Evolutionary conservation across 2,329 filamentous ascomycete species (phyloP), one percentile per base, ranked within the genome.

Genomic region (Pseudocercospora musae): DNA sequence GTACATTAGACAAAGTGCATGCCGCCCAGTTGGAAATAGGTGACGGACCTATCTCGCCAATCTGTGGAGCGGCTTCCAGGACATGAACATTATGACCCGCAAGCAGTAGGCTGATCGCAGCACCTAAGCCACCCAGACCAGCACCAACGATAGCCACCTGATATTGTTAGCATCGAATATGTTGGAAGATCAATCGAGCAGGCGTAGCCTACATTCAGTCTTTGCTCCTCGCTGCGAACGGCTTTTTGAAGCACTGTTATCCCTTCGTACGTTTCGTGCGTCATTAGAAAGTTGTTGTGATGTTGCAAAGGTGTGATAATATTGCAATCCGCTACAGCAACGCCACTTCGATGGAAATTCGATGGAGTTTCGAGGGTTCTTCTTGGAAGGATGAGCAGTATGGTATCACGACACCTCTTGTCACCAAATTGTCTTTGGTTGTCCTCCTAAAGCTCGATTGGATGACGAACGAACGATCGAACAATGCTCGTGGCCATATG

Each of bases 101-200:
- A 8, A 82, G 74, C 1, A 78, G 73, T 44, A 80, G 76, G 3
- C 77, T 72, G 61, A 84, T 82, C n/a, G 79, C 79, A 21, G 81
- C 79, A 10, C 77, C 81, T 8, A 86, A 75, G 4, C 84, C 84
- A 23, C 82, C 82, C 20, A 86, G 76, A 5, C 84, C 84, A 9
- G 82, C 84, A n/a, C 84, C 84, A 20, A 84, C 78, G 25, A 86
- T 74, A 21, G 85, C 76, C 25, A 84, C 73, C 75, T 81, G 61
- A 10, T 18, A 4, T 3, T 40, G 2, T 3, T 33, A 46, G 37
- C 48, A 57, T 49, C n/a, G 15, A 11, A 21, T 10, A 21, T 20
- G 31, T 29, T 1, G 2, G 2, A 18, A 3, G 4, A 15, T 15
- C 48, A 18, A 44, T 20, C 15, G 21, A 8, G 7, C 2, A 8